Evolutionary conservation across 192 early-diverging fungal genomes (phyloP).

Genomic region (Fimicolochytrium jonesii): DNA sequence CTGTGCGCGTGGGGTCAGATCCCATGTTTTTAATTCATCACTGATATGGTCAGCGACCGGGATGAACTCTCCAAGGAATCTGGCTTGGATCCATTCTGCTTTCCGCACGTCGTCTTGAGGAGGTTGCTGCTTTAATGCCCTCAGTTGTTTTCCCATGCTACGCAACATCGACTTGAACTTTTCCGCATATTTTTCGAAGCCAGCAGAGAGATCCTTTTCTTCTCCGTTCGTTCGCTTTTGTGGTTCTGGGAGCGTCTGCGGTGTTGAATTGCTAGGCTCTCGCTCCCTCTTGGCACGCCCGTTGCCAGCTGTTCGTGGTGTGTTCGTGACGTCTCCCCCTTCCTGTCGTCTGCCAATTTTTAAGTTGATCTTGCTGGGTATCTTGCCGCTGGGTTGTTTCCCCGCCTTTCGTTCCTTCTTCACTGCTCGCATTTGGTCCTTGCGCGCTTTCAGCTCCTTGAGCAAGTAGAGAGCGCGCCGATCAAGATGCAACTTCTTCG

Average conservation of each 20-base stretch:
- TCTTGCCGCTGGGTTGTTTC: neutral
- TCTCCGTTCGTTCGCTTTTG: neutral
- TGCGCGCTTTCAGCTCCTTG: constrained; percentile 68
- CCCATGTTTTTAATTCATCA: neutral
- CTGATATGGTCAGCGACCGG: neutral
- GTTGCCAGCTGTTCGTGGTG: neutral
- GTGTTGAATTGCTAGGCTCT: neutral
- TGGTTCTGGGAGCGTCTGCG: too few relatives aligned
- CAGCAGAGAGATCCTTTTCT: neutral
- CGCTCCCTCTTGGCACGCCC: neutral
- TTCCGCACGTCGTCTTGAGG: too few relatives aligned
- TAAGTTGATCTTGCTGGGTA: neutral
- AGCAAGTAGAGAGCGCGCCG: constrained; percentile 89
- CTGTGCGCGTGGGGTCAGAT: neutral
- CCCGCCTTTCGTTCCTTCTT: neutral
- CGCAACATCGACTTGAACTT: neutral
- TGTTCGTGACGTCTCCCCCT: neutral
- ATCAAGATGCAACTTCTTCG: constrained; percentile 80
- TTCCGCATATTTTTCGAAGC: neutral
- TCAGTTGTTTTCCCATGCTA: neutral
- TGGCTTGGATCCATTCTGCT: too few relatives aligned
- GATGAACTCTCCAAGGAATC: neutral
- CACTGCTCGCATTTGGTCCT: neutral
- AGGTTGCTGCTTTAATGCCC: neutral
- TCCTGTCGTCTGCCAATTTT: neutral